Base-by-base conservation (phyloP, 805 yeast species). In the Candida insectorum region DNA sequence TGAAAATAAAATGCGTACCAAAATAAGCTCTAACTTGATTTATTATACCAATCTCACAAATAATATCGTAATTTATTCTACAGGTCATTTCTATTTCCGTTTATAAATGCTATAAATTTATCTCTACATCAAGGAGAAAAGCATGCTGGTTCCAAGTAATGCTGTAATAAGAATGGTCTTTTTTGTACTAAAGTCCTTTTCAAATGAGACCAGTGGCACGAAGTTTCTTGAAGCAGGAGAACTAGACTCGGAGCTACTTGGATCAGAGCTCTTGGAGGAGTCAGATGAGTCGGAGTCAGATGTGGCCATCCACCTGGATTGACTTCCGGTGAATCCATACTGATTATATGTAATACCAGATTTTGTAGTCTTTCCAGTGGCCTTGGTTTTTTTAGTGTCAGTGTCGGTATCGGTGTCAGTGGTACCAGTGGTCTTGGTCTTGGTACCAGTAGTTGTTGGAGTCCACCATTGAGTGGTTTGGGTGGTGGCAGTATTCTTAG, bases 251-350 rank as follows among this genome's bases (percentile, higher is more conserved):
- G n/a, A n/a, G n/a, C n/a, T n/a, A n/a, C n/a, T n/a, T n/a, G n/a
- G n/a, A n/a, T n/a, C n/a, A n/a, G n/a, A n/a, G n/a, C n/a, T n/a
- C n/a, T n/a, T n/a, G n/a, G n/a, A n/a, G n/a, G n/a, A n/a, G n/a
- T n/a, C n/a, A n/a, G n/a, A n/a, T n/a, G n/a, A n/a, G n/a, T n/a
- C n/a, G n/a, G n/a, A n/a, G n/a, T n/a, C n/a, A n/a, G n/a, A n/a
- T n/a, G n/a, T 26, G 3, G 49, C 54, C 14, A 38, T 43, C 72
- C 72, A 65, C 3, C 37, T 39, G 0, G 62, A 54, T 41, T 65
- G 66, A 1, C 56, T 42, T 1, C 72, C 72, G 4, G 65, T 59
- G 43, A 65, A 65, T 2, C 72, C 72, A 56, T 60, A 65, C 39
- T 62, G 62, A 47, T 65, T 65, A 48, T 51, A 65, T 5, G 61